Base-by-base conservation (phyloP, 192 early-diverging fungal genomes). In the Backusella westeae region DNA sequence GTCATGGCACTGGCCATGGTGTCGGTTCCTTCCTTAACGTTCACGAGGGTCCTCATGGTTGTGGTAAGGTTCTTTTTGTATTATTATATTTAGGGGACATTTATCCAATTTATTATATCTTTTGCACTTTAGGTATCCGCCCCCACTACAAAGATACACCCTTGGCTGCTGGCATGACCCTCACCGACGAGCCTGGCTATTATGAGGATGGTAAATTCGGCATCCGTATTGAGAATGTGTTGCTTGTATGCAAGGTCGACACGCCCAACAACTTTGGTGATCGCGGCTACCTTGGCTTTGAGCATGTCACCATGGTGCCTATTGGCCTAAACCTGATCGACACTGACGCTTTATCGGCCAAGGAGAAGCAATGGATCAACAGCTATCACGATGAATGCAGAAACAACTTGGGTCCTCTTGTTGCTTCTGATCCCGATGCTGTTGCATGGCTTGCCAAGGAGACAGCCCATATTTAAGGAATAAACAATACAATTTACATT, bases 1-100 rank as follows among this genome's bases (percentile, higher is more conserved):
- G 95, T 39, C 97, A 99, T 82, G 96, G 97, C 59, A 99, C 97
- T 19, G 97, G 97, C 0, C 97, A 99, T 82, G 97, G 97, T 78
- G 96, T 99, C 23, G 97, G 97, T 3, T 87, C 92, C 26, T 99
- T 91, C 86, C 88, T 99, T 78, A 96, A 97, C 75, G 95, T 97
- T 1, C 95, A 98, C 71, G 95, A 97, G 77, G 95, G 96, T 0
- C 97, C 97, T 19, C 97, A 99, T 75, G 96, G 95, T 72, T 94
- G 97, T 71, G 93, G 94, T 19, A 32, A 32, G 32, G 2, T 3
- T 32, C 32, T 32, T 32, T 32, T 2, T 32, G 32, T 32, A 32
- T 32, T 32, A 32, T 32, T 32, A 32, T 32, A 32, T 3, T 32
- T 32, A 32, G 29, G 29, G 29, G 29, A 32, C 1, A 32, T 2